Conservation (phyloP, 2,329 filamentous ascomycete species). For the Aphanocladium album region DNA sequence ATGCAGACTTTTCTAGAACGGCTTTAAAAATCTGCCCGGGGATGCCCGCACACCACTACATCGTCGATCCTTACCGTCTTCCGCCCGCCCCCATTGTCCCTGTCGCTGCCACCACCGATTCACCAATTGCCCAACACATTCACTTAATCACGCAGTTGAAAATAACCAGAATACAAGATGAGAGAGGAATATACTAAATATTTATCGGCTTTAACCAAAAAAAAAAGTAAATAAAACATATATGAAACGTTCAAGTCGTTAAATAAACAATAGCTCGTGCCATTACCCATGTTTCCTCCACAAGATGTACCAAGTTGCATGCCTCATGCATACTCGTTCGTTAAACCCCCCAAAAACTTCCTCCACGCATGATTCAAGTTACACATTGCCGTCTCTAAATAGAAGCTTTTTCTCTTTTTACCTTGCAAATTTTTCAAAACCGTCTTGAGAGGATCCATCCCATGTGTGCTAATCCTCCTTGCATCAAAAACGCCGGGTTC, state of each 20-base stretch:
- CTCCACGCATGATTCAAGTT: neutral
- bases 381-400: neutral
- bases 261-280: constrained; percentile 7
- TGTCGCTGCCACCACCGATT: neutral
- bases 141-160: neutral
- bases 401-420: neutral
- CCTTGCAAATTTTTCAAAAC: neutral
- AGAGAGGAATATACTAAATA: neutral
- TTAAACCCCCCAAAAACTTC: too few relatives aligned
- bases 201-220: neutral
- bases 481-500: neutral
- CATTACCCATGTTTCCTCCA: constrained; percentile 6
- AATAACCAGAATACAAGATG: neutral
- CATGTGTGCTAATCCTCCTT: neutral
- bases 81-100: neutral
- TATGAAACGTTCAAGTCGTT: constrained; percentile 10
- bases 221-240: constrained; percentile 2
- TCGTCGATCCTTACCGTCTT: neutral
- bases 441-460: neutral
- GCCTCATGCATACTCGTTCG: neutral
- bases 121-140: neutral
- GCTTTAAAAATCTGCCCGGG: neutral
- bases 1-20: too few relatives aligned
- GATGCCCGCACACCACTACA: neutral
- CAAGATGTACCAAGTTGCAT: too few relatives aligned